Percentiles rank a stretch among this genome's conserved stretches.
Conservation (phyloP, 2,329 filamentous ascomycete genomes). For the Beauveria sp. region DNA sequence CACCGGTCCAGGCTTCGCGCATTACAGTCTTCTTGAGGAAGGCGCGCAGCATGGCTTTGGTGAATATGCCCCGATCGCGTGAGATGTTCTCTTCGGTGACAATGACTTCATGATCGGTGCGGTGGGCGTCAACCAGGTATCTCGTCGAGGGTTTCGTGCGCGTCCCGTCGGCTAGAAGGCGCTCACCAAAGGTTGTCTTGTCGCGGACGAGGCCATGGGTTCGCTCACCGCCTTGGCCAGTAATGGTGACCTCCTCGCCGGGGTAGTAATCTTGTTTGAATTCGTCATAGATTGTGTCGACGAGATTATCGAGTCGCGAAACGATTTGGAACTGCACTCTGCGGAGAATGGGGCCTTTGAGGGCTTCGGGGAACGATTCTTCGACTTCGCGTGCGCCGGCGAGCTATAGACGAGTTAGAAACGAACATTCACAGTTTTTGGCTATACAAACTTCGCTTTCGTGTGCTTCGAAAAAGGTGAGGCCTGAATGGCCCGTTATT, state of each 20-base stretch:
- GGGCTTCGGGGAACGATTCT: slow-evolving; percentile 79
- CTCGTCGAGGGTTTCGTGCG: slow-evolving; percentile 64
- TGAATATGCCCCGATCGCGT: slow-evolving; percentile 86
- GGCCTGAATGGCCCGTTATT: slow-evolving; percentile 84
- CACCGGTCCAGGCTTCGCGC: slow-evolving; percentile 88
- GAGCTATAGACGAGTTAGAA: slow-evolving; percentile 38
- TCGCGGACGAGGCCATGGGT: slow-evolving; percentile 72
- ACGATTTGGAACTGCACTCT: slow-evolving; percentile 87
- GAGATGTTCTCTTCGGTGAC: slow-evolving; percentile 75
- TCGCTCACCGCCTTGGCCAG: slow-evolving; percentile 60
- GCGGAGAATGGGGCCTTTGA: slow-evolving; percentile 85
- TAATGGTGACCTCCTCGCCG: slow-evolving; percentile 72
- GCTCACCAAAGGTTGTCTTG: slow-evolving; percentile 67
- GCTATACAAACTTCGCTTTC: slow-evolving; percentile 70
- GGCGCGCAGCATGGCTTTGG: slow-evolving; percentile 84
- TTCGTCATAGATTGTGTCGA: slow-evolving; percentile 62
- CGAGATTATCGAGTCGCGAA: slow-evolving; percentile 77
- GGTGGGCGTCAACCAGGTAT: slow-evolving; percentile 72
- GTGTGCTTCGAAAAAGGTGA: slow-evolving; percentile 88
- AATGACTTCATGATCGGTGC: slow-evolving; percentile 65
- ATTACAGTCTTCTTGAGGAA: slow-evolving; percentile 95
- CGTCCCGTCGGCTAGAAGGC: slow-evolving; percentile 57
- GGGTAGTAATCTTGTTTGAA: slow-evolving; percentile 90
- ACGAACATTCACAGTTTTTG: not conserved
- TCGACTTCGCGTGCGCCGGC: slow-evolving; percentile 84